Base-by-base conservation (phyloP, 2,329 filamentous ascomycete species). In the Aspergillus proliferans region DNA sequence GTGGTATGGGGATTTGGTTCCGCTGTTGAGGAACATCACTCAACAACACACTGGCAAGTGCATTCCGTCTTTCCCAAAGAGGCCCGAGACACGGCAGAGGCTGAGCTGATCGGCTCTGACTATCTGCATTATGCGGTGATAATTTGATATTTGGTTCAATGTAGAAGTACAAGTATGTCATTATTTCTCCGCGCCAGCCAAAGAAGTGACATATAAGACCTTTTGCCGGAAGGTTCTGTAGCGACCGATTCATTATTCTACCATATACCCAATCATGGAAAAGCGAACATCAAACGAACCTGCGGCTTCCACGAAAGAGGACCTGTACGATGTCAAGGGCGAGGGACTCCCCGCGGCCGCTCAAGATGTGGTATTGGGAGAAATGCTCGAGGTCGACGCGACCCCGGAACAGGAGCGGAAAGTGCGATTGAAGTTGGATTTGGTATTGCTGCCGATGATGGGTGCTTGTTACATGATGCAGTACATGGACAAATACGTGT, bases 401-500 rank as follows among this genome's bases (percentile, higher is more conserved):
- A 61, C 54, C 3, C 60, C 61, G n/a, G 46, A 60, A 34, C 47
- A 59, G 45, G 56, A 62, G 21, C 50, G 54, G 30, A 61, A 56
- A 21, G 60, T 64, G 6, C 30, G 63, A 7, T 49, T 53, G 43
- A 64, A 64, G 41, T 44, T 65, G n/a, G 62, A 65, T 45, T 42
- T 63, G 26, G 56, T 55, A 34, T 40, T 65, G 43, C 60, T 65
- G 1, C 63, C 62, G 2, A 15, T 62, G 15, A 63, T 66, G 58
- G 58, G 56, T 9, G 43, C 60, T 9, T 62, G 58, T 42, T 67
- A 66, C 43, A 59, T 64, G 57, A 51, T 62, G 49, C 58, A 60
- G 43, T 63, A 52, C 41, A 59, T 66, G 56, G 61, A 67, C 51
- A 67, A 67, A 43, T 43, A 62, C 19, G 61, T 62, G 7, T 49